A percentile compares a stretch with the other conserved stretches of the same genome.
These are phyloP conservation scores for Boletus pseudopeckii DNA, from an alignment of 768 basidiomycete genomes.

Conservation along the genomic window DNA sequence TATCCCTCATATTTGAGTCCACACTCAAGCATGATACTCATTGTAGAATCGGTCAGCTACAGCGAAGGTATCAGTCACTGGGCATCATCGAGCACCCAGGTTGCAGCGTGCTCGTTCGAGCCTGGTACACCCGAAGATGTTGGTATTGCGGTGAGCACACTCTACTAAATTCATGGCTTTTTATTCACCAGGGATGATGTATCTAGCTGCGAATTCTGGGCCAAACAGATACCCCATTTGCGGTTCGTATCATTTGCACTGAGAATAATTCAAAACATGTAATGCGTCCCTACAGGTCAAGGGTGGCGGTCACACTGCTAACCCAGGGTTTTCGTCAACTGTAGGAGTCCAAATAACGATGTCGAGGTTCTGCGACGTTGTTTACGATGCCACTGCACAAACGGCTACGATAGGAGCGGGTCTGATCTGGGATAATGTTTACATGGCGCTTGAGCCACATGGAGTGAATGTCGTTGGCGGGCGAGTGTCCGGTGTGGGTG, in stretches of 20 bases:
- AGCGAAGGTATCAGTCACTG: slow-evolving; percentile 45
- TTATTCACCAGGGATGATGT: background rate
- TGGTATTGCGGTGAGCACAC: slow-evolving; percentile 40
- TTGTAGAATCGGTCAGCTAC: slow-evolving; percentile 33
- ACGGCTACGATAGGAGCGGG: slow-evolving; percentile 41
- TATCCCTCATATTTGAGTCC: too few relatives aligned
- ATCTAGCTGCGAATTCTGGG: slow-evolving; percentile 31
- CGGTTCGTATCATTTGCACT: slow-evolving; percentile 10
- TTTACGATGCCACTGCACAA: slow-evolving; percentile 37
- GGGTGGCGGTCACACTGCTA: slow-evolving; percentile 55
- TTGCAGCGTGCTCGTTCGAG: slow-evolving; percentile 53
- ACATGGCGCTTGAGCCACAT: slow-evolving; percentile 43
- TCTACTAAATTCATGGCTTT: background rate
- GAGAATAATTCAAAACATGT: background rate
- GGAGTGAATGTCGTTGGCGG: slow-evolving; percentile 55
- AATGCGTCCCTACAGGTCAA: slow-evolving; percentile 42
- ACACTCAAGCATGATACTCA: background rate
- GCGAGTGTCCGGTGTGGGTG: slow-evolving; percentile 53
- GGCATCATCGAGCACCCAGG: slow-evolving; percentile 47
- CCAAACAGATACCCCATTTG: slow-evolving; percentile 37
- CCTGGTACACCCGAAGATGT: slow-evolving; percentile 54
- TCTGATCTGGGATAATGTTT: slow-evolving; percentile 66
- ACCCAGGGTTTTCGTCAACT: slow-evolving; percentile 58
- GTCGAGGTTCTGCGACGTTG: slow-evolving; percentile 42
- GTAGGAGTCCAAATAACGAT: slow-evolving; percentile 55